phyloP scores from a whole-genome alignment of 2,329 filamentous ascomycete genomes.

The Amphichorda felina region DNA sequence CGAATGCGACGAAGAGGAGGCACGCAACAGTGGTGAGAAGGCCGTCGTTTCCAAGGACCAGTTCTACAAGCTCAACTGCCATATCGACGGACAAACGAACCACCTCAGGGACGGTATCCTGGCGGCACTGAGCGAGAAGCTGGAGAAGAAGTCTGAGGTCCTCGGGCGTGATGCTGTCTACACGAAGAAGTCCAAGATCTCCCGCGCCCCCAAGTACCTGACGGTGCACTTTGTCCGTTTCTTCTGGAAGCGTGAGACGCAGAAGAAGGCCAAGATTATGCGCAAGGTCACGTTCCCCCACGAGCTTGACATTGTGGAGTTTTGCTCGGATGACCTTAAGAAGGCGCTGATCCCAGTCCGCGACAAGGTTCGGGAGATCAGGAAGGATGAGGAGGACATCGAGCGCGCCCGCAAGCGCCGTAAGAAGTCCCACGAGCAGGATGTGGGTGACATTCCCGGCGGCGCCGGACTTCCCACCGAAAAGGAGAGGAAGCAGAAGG shows the following conservation, averaged over 20 bases:
- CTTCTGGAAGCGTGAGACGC: slow-evolving; percentile 90
- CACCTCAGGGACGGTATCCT: slow-evolving; percentile 82
- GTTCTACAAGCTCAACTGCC: slow-evolving; percentile 92
- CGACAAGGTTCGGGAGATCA: slow-evolving; percentile 88
- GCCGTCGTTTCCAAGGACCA: slow-evolving; percentile 54
- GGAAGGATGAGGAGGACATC: slow-evolving; percentile 90
- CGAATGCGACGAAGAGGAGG: slow-evolving; percentile 72
- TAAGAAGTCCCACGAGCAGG: slow-evolving; percentile 49
- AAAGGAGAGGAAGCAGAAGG: slow-evolving; percentile 38
- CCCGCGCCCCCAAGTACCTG: slow-evolving; percentile 85
- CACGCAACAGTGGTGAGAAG: slow-evolving; percentile 63
- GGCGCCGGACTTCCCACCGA: slow-evolving; percentile 36
- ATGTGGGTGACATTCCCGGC: slow-evolving; percentile 30
- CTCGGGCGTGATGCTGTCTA: slow-evolving; percentile 72
- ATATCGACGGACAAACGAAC: slow-evolving; percentile 80
- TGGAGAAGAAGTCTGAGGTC: slow-evolving; percentile 77
- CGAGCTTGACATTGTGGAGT: slow-evolving; percentile 87
- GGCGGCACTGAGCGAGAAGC: slow-evolving; percentile 71
- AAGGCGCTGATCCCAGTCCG: slow-evolving; percentile 80
- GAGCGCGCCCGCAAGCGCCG: slow-evolving; percentile 87
- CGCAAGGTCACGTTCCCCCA: slow-evolving; percentile 94
- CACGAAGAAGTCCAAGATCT: slow-evolving; percentile 84
- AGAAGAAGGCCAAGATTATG: slow-evolving; percentile 99
- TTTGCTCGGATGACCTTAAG: slow-evolving; percentile 83
- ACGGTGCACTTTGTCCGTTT: slow-evolving; percentile 97